Evolutionary conservation across 352 stramenopile genomes (phyloP).

Genomic region (Phytophthora pluvialis): DNA sequence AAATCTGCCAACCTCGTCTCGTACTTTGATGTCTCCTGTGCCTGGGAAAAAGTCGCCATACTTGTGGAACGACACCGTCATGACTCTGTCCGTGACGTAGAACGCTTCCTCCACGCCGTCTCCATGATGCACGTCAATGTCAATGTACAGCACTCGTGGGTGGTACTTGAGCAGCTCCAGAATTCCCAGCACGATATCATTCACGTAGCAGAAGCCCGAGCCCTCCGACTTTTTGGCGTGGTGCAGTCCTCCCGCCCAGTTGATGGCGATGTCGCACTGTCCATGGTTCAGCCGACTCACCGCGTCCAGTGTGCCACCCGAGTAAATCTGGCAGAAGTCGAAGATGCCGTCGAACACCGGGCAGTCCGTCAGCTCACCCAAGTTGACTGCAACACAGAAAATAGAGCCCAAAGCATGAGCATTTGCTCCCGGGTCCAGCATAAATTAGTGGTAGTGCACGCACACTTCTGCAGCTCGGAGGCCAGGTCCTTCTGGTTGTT

Average conservation of each 20-base stretch:
- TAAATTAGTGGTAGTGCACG: not conserved
- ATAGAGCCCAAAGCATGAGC: not conserved
- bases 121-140: slow-evolving; percentile 99
- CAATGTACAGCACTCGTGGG: slow-evolving; percentile 98
- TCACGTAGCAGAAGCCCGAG: slow-evolving; percentile 97
- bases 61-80: slow-evolving; percentile 99
- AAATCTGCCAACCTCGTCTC: not conserved
- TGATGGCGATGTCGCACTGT: slow-evolving; percentile 97
- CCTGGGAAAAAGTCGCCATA: slow-evolving; percentile 99
- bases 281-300: slow-evolving; percentile 97
- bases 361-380: slow-evolving; percentile 97
- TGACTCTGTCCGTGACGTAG: slow-evolving; percentile 97
- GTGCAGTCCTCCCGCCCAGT: slow-evolving; percentile 98
- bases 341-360: slow-evolving; percentile 99
- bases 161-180: slow-evolving; percentile 98
- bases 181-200: slow-evolving; percentile 99
- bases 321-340: slow-evolving; percentile 98
- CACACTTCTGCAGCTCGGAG: slow-evolving; percentile 81
- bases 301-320: slow-evolving; percentile 96
- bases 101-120: slow-evolving; percentile 98
- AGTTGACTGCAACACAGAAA: slow-evolving; percentile 82
- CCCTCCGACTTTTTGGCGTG: slow-evolving; percentile 99
- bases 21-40: slow-evolving; percentile 92
- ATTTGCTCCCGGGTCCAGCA: not conserved
- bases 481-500: slow-evolving; percentile 92